Base-by-base conservation (phyloP, 352 stramenopile species). In the Pythium myriotylum region DNA sequence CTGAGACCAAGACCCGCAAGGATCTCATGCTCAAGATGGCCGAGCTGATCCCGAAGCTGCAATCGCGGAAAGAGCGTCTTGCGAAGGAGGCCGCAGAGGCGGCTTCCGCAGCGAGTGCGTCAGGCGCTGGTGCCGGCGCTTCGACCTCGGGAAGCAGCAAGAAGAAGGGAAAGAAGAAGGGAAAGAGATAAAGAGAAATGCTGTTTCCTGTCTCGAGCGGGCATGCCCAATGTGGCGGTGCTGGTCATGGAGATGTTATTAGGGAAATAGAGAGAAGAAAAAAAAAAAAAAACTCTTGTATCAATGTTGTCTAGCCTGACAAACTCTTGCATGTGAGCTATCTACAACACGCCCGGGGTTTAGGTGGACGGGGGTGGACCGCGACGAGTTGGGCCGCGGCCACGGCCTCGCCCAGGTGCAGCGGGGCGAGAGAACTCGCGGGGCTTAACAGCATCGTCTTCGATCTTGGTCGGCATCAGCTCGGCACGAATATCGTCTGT, bases 151-250 rank as follows among this genome's bases (percentile, higher is more conserved):
- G 62, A 1, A 82, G 68, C 48, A 85, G 67, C 65, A 92, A 93
- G 75, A 94, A 94, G 77, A 94, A 94, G 76, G 75, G 54, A 9
- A 93, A 95, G 73, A 82, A 82, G 64, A 95, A 95, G 76, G 82
- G 84, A 41, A 79, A 83, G 59, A 89, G 79, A 86, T 94, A 92
- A 86, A 67, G 29, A 53, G 35, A 35, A 1, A 23, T 42, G 41
- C 7, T 32, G 27, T 33, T n/a, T 51, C 24, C 45, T 10, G 16
- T 35, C 20, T 33, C n/a, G 13, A 14, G 13, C 14, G 39, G 16
- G 22, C 26, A 40, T 51, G 8, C 41, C 14, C 14, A 20, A 4
- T 16, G 14, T 4, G 3, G 17, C 8, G 41, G 19, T 59, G 35
- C 26, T 33, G 20, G 20, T 7, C 16, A 16, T 37, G 24, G 22